phyloP scores from a whole-genome alignment of 106 monocot species.

The Hemerocallis citrina region DNA sequence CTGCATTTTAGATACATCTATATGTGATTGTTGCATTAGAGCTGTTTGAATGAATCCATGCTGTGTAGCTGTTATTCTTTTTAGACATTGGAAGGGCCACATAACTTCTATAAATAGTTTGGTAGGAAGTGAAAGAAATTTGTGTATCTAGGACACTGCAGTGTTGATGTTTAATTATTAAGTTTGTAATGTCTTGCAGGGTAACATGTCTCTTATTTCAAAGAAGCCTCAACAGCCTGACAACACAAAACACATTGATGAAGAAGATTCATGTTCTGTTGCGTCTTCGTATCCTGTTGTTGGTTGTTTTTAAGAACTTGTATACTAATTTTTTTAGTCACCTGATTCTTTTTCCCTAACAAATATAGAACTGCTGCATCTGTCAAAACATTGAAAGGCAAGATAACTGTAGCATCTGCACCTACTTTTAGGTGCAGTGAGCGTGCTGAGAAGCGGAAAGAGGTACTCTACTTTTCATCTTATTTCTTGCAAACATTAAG shows the following conservation, averaged over 20 bases:
- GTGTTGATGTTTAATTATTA: not conserved
- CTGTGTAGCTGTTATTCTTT: no score
- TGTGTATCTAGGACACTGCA: not conserved
- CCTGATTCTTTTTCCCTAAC: conserved; percentile 9
- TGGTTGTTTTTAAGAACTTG: not conserved
- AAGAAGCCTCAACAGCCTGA: conserved; percentile 52
- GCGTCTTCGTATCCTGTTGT: conserved; percentile 74
- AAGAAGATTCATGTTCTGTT: conserved; percentile 68
- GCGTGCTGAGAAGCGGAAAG: conserved; percentile 84
- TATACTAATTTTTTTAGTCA: not conserved
- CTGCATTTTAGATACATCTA: no score
- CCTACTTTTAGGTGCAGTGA: conserved; percentile 73
- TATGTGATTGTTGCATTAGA: no score
- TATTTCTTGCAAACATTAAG: not conserved
- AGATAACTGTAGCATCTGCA: conserved; percentile 38
- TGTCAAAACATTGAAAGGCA: conserved; percentile 33
- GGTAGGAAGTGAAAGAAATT: not conserved
- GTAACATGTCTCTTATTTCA: conserved; percentile 12
- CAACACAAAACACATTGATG: conserved; percentile 22
- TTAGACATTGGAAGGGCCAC: no score
- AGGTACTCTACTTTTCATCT: conserved; percentile 27
- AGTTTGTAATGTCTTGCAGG: conserved; percentile 18
- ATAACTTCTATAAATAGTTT: no score
- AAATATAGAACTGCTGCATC: conserved; percentile 36
- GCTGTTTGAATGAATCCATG: no score